A percentile compares a stretch with the other conserved stretches of the same genome.
phyloP scores from a whole-genome alignment of 2,329 filamentous ascomycete genomes.

The Paracamarosporium sp. region DNA sequence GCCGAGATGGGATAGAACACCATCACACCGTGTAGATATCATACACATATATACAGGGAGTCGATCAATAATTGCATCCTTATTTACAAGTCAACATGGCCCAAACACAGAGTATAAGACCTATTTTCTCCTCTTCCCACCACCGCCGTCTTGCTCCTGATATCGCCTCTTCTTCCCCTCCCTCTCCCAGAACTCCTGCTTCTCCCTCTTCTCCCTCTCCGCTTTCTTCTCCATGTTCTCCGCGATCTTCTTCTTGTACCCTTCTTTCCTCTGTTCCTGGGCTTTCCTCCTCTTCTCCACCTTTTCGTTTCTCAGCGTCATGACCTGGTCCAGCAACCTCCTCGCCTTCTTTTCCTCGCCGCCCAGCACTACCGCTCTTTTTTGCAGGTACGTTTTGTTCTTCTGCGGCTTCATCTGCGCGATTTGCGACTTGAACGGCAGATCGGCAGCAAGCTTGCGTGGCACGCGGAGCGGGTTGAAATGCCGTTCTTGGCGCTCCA shows the following conservation, averaged over 20 bases:
- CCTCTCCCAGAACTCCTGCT: conserved; percentile 88
- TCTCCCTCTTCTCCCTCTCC: conserved; percentile 87
- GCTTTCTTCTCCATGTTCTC: conserved; percentile 85
- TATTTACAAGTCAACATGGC: too few relatives aligned
- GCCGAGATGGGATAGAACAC: background rate
- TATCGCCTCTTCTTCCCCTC: conserved; percentile 83
- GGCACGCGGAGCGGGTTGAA: conserved; percentile 74
- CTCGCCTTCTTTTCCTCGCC: conserved; percentile 87
- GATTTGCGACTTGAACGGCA: conserved; percentile 94
- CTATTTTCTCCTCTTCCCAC: conserved; percentile 37
- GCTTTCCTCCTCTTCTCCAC: conserved; percentile 80
- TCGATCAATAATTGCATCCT: background rate
- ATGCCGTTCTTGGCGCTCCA: conserved; percentile 59
- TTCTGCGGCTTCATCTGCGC: conserved; percentile 79
- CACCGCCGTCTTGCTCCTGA: conserved; percentile 58
- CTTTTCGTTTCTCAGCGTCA: conserved; percentile 89
- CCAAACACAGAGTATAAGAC: too few relatives aligned
- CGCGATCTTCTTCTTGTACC: conserved; percentile 82
- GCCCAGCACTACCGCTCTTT: conserved; percentile 88
- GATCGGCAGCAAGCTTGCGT: conserved; percentile 76
- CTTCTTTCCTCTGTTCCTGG: conserved; percentile 85
- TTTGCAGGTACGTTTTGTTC: conserved; percentile 88
- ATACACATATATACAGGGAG: too few relatives aligned
- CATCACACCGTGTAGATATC: background rate
- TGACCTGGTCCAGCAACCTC: conserved; percentile 90